Evolutionary conservation across 164 flowering plant species (phyloP), one percentile per base, ranked within the genome.

Genomic region (Paratinospora sagittata): DNA sequence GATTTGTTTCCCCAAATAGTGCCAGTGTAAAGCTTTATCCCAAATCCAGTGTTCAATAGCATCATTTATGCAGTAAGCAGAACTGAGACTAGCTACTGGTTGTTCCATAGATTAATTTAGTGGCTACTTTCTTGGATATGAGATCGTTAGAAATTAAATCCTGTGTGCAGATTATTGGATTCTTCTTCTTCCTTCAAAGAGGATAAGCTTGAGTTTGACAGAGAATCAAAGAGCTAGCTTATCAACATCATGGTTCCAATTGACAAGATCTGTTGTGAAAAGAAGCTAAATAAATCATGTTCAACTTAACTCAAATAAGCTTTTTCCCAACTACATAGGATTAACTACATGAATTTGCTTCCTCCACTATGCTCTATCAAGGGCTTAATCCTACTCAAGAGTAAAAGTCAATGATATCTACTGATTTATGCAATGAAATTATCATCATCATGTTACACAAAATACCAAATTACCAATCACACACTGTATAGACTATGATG

Each of bases 321-420:
- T n/a, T n/a, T n/a, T n/a, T n/a, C n/a, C n/a, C n/a, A n/a, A n/a
- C n/a, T n/a, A n/a, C n/a, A n/a, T n/a, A n/a, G n/a, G n/a, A n/a
- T n/a, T n/a, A n/a, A n/a, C n/a, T n/a, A n/a, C n/a, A n/a, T n/a
- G n/a, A n/a, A n/a, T n/a, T n/a, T n/a, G n/a, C n/a, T n/a, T n/a
- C n/a, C n/a, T n/a, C n/a, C n/a, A n/a, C n/a, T n/a, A n/a, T n/a
- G n/a, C n/a, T n/a, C n/a, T n/a, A n/a, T n/a, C n/a, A n/a, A n/a
- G n/a, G n/a, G n/a, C n/a, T n/a, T 68, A 52, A 49, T n/a, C 21
- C 61, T 68, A 60, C 45, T 52, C 70, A 23, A 34, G 39, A 30
- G 17, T 27, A 62, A 62, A 27, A 62, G 12, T 3, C 16, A 62
- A 26, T 64, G 41, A 34, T 33, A 64, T 27, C 37, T 13, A 27